A percentile compares a stretch with the other conserved stretches of the same genome.
These are phyloP conservation scores for Phytophthora cryptogea DNA, from an alignment of 352 stramenopile species.

Conservation along the genomic window DNA sequence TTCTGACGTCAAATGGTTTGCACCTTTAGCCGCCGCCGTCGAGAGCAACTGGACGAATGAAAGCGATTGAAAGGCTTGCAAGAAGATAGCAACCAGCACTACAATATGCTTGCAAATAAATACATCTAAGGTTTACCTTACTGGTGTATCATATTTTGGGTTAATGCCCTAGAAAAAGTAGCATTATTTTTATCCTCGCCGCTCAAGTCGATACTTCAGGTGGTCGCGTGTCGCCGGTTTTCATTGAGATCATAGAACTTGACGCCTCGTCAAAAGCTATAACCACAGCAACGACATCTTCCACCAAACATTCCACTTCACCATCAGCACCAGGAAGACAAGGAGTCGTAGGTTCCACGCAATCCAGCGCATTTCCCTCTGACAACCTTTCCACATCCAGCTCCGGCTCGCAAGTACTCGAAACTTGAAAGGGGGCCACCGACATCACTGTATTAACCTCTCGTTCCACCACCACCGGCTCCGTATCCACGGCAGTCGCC, in stretches of 20 bases:
- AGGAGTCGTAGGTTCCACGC: background rate
- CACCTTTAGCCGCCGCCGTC: constrained; percentile 24
- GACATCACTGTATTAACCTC: constrained; percentile 11
- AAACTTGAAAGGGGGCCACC: constrained; percentile 1
- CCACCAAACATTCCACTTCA: constrained; percentile 14
- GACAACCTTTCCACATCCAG: background rate
- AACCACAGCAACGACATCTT: constrained; percentile 21
- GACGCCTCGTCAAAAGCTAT: background rate
- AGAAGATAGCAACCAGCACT: background rate
- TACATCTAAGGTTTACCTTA: background rate
- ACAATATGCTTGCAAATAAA: constrained; percentile 9
- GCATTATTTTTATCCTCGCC: background rate
- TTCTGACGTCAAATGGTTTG: constrained; percentile 6
- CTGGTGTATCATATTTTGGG: too few relatives aligned
- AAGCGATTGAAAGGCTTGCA: background rate
- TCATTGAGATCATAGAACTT: background rate
- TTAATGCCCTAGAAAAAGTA: too few relatives aligned
- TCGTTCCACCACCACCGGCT: background rate
- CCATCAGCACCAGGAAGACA: background rate
- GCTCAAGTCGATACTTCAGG: constrained; percentile 1
- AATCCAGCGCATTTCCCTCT: background rate
- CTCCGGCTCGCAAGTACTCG: background rate
- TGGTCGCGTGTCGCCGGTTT: background rate
- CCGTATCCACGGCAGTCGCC: background rate
- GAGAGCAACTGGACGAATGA: constrained; percentile 31